Conservation (phyloP, 768 basidiomycete genomes). For the Kondoa subrosea region DNA sequence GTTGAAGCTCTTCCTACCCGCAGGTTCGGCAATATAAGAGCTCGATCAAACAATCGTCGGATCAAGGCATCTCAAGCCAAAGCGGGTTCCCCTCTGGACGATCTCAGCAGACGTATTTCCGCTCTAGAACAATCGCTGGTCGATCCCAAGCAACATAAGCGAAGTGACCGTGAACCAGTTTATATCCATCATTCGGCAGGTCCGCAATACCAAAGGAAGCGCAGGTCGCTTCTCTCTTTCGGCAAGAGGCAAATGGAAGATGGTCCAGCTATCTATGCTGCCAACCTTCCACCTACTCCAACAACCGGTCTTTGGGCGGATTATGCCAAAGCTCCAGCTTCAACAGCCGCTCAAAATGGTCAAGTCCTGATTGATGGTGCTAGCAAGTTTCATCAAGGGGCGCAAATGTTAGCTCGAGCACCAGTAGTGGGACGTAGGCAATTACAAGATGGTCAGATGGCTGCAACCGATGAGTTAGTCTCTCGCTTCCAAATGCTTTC, state of each 20-base stretch:
- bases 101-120: neutral
- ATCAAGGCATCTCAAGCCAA: neutral
- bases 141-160: neutral
- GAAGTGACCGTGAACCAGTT: neutral
- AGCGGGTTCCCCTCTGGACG: neutral
- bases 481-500: neutral
- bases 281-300: neutral
- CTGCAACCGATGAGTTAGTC: neutral
- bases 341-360: neutral
- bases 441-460: neutral
- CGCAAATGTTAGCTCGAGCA: neutral
- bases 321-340: neutral
- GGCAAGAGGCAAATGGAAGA: neutral
- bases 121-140: neutral
- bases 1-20: neutral
- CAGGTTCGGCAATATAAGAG: neutral
- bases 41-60: neutral
- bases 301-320: neutral
- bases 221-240: neutral
- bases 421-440: neutral
- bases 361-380: neutral
- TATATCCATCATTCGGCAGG: neutral
- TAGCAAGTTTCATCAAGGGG: neutral
- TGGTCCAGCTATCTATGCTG: neutral
- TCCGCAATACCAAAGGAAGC: neutral